Percentiles rank a stretch among this genome's conserved stretches.
Evolutionary conservation across 352 stramenopile genomes (phyloP).

Genomic region (Globisporangium ultimum): DNA sequence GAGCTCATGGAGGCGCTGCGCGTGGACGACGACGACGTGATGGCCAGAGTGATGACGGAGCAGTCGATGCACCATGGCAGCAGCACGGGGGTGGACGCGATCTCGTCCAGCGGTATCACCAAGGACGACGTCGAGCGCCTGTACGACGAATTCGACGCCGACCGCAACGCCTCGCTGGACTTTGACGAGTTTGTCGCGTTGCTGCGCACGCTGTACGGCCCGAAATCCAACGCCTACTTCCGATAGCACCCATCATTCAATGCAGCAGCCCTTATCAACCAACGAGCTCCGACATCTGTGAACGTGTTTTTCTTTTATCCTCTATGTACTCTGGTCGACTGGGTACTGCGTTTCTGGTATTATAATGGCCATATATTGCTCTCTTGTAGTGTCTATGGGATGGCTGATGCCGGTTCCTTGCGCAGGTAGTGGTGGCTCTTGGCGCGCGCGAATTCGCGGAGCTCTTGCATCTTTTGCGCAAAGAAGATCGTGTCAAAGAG

Average conservation of each 20-base stretch:
- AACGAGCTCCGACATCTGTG: too few relatives aligned
- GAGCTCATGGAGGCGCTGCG: constrained; percentile 70
- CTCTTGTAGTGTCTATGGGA: neutral
- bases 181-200: constrained; percentile 71
- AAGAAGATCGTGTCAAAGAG: constrained; percentile 68
- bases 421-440: constrained; percentile 17
- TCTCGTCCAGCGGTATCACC: constrained; percentile 39
- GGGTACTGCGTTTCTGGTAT: neutral
- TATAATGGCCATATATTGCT: neutral
- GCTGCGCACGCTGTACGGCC: constrained; percentile 46
- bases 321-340: neutral
- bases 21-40: constrained; percentile 63
- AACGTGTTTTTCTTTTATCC: too few relatives aligned
- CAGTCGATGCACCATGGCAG: constrained; percentile 24
- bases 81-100: neutral
- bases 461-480: constrained; percentile 41
- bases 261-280: too few relatives aligned
- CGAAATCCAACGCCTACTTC: constrained; percentile 16
- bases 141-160: constrained; percentile 50
- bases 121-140: constrained; percentile 52
- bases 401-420: neutral
- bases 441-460: constrained; percentile 32
- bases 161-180: constrained; percentile 50
- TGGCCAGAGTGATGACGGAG: constrained; percentile 33
- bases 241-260: constrained; percentile 2